Percentiles rank a stretch among this genome's conserved stretches.
Conservation (phyloP, 2,329 filamentous ascomycete species). For the Dryadomyces sulphureus region DNA sequence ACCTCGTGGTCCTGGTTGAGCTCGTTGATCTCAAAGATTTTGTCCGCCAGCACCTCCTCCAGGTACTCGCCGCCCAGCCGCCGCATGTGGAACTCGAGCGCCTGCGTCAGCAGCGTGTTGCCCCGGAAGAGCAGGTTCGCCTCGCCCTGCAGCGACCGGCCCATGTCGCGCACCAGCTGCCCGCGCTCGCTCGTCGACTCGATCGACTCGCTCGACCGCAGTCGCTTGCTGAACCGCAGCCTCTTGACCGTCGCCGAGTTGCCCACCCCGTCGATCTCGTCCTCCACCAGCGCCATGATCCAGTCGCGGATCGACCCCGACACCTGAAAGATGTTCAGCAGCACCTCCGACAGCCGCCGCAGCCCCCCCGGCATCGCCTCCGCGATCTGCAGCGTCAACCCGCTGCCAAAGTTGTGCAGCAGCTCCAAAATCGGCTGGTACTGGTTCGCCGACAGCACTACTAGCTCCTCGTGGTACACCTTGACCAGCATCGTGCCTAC, state of each 20-base stretch:
- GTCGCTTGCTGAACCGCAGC: slow-evolving; percentile 54
- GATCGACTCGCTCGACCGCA: slow-evolving; percentile 56
- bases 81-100: slow-evolving; percentile 91
- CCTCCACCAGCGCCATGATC: slow-evolving; percentile 85
- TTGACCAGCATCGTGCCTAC: slow-evolving; percentile 78
- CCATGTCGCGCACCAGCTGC: slow-evolving; percentile 59
- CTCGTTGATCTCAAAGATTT: slow-evolving; percentile 78
- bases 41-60: slow-evolving; percentile 72
- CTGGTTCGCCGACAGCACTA: slow-evolving; percentile 74
- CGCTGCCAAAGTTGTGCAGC: slow-evolving; percentile 70
- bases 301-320: slow-evolving; percentile 73
- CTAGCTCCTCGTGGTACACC: slow-evolving; percentile 72
- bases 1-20: slow-evolving; percentile 89
- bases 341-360: slow-evolving; percentile 65
- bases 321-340: slow-evolving; percentile 92
- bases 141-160: slow-evolving; percentile 67
- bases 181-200: slow-evolving; percentile 52
- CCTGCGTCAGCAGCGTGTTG: slow-evolving; percentile 86
- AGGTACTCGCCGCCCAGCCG: slow-evolving; percentile 85
- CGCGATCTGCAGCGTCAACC: slow-evolving; percentile 73
- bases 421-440: slow-evolving; percentile 73
- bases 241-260: slow-evolving; percentile 66
- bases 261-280: slow-evolving; percentile 88
- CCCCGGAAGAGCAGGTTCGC: slow-evolving; percentile 91
- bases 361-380: slow-evolving; percentile 64